Evolutionary conservation across 2,329 filamentous ascomycete genomes (phyloP).

Genomic region (Boeremia exigua): DNA sequence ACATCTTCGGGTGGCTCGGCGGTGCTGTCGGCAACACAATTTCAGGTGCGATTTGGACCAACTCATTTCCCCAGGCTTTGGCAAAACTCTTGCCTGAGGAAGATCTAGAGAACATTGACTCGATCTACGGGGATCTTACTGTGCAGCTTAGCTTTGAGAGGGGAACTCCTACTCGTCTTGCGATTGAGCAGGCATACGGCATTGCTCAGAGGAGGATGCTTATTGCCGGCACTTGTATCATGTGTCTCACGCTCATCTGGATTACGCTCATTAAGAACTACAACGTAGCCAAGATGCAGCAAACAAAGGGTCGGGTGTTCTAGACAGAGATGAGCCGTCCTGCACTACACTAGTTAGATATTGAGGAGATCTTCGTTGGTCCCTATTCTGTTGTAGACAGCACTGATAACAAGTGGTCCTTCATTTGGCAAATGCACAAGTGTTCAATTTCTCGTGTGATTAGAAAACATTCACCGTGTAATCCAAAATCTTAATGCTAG

Average conservation of each 20-base stretch:
- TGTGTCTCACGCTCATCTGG: constrained; percentile 23
- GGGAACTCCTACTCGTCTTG: constrained; percentile 51
- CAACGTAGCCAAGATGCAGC: constrained; percentile 25
- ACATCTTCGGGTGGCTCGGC: constrained; percentile 66
- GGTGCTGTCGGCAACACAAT: constrained; percentile 55
- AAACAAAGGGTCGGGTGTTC: constrained; percentile 25
- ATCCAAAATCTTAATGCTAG: too few species aligned
- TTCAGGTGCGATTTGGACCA: constrained; percentile 67
- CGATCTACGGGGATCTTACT: constrained; percentile 50
- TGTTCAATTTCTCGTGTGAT: too few species aligned
- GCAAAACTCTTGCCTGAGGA: constrained; percentile 45
- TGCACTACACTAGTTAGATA: neutral
- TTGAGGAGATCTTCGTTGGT: neutral
- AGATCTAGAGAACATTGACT: constrained; percentile 42
- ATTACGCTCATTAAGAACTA: constrained; percentile 25
- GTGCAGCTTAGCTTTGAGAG: constrained; percentile 49
- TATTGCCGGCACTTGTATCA: constrained; percentile 49
- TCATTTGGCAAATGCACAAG: too few species aligned
- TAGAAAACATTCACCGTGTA: too few species aligned
- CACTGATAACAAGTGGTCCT: too few species aligned
- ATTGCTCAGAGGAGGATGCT: constrained; percentile 54
- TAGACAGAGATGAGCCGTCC: neutral
- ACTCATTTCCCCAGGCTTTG: constrained; percentile 21
- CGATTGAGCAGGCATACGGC: constrained; percentile 52
- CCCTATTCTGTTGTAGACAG: too few species aligned